Evolutionary conservation across 129 eudicot species (phyloP).

Genomic region (Escallonia rubra): DNA sequence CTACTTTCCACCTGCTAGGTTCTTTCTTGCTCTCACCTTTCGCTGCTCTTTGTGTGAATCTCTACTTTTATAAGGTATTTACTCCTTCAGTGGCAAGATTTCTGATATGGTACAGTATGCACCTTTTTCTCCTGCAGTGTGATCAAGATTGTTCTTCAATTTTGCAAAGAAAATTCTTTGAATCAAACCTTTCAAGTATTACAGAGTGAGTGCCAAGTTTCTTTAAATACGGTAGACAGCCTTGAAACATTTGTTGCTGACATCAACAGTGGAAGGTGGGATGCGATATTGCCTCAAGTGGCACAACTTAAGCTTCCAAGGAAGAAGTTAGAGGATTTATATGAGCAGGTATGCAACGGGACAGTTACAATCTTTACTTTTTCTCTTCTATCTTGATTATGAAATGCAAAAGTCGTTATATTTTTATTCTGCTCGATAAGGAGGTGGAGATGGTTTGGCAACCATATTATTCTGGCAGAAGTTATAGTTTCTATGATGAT

Average conservation of each 20-base stretch:
- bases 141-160: constrained; percentile 93
- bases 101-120: background rate
- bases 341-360: constrained; percentile 69
- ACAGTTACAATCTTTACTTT: too few species aligned
- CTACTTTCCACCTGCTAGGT: too few species aligned
- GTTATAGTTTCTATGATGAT: too few species aligned
- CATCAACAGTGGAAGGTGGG: constrained; percentile 97
- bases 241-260: constrained; percentile 96
- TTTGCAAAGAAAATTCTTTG: constrained; percentile 96
- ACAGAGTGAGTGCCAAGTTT: constrained; percentile 95
- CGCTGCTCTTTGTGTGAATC: too few species aligned
- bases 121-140: constrained; percentile 60
- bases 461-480: background rate
- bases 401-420: background rate
- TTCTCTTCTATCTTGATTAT: too few species aligned
- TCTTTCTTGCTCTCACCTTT: too few species aligned
- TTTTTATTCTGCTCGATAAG: background rate
- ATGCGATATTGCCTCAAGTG: constrained; percentile 90
- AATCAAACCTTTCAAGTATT: constrained; percentile 90
- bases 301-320: constrained; percentile 96
- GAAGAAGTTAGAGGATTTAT: constrained; percentile 84
- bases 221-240: constrained; percentile 95
- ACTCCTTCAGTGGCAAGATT: too few species aligned
- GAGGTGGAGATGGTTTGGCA: background rate
- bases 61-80: too few species aligned